phyloP scores from a whole-genome alignment of 345 rosid species.

The Gossypium anomalum region DNA sequence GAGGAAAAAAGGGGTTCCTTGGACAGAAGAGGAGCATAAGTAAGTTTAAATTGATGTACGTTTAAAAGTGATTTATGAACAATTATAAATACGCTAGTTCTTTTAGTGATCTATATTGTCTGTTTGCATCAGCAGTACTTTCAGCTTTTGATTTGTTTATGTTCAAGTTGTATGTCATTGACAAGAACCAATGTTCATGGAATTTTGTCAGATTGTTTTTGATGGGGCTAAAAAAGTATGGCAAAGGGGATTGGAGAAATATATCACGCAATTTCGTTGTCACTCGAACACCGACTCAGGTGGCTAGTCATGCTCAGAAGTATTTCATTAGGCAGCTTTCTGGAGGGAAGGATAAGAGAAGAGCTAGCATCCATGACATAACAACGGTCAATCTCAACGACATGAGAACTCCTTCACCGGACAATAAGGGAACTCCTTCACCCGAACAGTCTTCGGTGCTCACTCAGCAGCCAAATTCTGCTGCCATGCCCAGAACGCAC shows the following conservation, averaged over 20 bases:
- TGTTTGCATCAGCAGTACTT: background rate
- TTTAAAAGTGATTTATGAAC: background rate
- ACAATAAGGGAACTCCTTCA: conserved; percentile 28
- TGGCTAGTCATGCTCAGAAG: conserved; percentile 96
- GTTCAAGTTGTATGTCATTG: background rate
- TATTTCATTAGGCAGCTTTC: conserved; percentile 91
- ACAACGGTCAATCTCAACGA: conserved; percentile 73
- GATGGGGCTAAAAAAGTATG: conserved; percentile 90
- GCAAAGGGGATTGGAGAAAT: conserved; percentile 97
- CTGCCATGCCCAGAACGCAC: conserved; percentile 33
- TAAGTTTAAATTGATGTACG: conserved; percentile 20
- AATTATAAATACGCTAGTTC: background rate
- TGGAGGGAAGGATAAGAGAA: conserved; percentile 86
- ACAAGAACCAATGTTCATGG: background rate
- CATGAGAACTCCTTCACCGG: conserved; percentile 47
- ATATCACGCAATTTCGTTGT: conserved; percentile 76
- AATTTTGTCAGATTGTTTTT: conserved; percentile 56
- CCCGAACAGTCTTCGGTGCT: conserved; percentile 35
- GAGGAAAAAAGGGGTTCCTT: conserved; percentile 94
- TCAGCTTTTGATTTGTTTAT: background rate
- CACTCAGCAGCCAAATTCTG: conserved; percentile 30
- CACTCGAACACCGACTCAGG: conserved; percentile 88
- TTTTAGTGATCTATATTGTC: background rate
- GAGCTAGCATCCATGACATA: conserved; percentile 97
- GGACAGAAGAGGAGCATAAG: conserved; percentile 99